Evolutionary conservation across 345 rosid species (phyloP).

Genomic region (Nephelium lappaceum): DNA sequence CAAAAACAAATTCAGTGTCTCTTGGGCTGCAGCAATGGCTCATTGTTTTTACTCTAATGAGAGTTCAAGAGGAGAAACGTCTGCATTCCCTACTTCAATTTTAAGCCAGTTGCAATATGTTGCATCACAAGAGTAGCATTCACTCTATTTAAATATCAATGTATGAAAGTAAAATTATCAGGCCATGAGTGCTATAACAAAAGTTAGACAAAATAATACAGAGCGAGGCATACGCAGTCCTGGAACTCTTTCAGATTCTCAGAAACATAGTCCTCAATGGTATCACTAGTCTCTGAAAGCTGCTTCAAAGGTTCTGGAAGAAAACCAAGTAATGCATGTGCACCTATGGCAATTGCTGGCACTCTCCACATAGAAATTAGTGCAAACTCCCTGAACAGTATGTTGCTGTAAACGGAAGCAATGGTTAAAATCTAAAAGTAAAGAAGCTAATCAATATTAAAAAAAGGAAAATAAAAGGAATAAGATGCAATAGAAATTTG

Average conservation of each 20-base stretch:
- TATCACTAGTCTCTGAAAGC: slow-evolving; percentile 69
- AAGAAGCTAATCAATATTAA: slow-evolving; percentile 4
- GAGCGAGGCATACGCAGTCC: slow-evolving; percentile 73
- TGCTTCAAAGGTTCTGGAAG: slow-evolving; percentile 99
- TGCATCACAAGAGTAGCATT: slow-evolving; percentile 95
- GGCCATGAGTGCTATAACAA: slow-evolving; percentile 2
- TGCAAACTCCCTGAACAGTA: slow-evolving; percentile 92
- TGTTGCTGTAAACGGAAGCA: slow-evolving; percentile 61
- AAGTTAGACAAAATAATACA: slow-evolving; percentile 8
- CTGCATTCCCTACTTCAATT: slow-evolving; percentile 73
- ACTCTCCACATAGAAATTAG: slow-evolving; percentile 97
- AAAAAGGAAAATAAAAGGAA: background rate
- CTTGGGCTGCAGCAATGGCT: slow-evolving; percentile 64
- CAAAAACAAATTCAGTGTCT: slow-evolving; percentile 64
- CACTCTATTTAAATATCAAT: slow-evolving; percentile 47
- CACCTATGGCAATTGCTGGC: slow-evolving; percentile 94
- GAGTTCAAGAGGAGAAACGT: slow-evolving; percentile 63
- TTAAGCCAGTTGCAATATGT: slow-evolving; percentile 94
- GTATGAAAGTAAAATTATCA: slow-evolving; percentile 6
- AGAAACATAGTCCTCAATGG: slow-evolving; percentile 58
- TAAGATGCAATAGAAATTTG: background rate
- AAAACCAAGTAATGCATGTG: slow-evolving; percentile 81
- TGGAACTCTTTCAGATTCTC: slow-evolving; percentile 87
- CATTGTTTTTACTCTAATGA: slow-evolving; percentile 71
- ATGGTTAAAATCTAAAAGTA: background rate